phyloP scores from a whole-genome alignment of 257 asterid genomes.

The Nicotiana attenuata region DNA sequence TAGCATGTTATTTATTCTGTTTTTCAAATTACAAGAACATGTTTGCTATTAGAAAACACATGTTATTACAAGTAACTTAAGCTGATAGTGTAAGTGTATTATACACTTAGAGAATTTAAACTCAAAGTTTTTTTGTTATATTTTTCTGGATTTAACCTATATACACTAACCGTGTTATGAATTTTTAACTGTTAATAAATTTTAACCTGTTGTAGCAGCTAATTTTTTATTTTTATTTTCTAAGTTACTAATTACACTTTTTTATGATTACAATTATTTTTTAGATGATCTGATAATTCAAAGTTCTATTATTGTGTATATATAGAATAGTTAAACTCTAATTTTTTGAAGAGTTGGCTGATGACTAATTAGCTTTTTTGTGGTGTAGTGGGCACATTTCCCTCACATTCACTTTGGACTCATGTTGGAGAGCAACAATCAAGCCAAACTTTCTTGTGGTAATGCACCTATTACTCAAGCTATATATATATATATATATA shows the following conservation, averaged over 20 bases:
- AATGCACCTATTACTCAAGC: neutral
- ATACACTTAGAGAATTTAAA: too few species aligned
- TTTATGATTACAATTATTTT: neutral
- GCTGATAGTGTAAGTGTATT: too few species aligned
- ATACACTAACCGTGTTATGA: neutral
- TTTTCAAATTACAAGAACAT: too few species aligned
- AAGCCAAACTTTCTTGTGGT: conserved; percentile 45
- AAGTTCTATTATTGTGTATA: neutral
- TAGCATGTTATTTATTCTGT: too few species aligned
- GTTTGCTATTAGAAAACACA: too few species aligned
- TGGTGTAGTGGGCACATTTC: conserved; percentile 81
- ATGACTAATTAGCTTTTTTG: conserved; percentile 10
- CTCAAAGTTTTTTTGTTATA: too few species aligned
- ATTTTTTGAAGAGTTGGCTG: neutral
- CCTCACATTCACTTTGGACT: conserved; percentile 94
- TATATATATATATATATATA: neutral
- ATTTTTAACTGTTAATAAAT: too few species aligned
- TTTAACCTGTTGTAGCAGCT: too few species aligned
- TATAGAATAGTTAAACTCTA: neutral
- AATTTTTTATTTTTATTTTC: too few species aligned
- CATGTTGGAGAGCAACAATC: conserved; percentile 72
- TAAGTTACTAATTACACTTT: too few species aligned
- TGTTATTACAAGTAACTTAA: too few species aligned
- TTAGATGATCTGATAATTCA: neutral
- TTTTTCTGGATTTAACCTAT: neutral